Evolutionary conservation across 192 early-diverging fungal species (phyloP).

Genomic region (Mortierella antarctica): DNA sequence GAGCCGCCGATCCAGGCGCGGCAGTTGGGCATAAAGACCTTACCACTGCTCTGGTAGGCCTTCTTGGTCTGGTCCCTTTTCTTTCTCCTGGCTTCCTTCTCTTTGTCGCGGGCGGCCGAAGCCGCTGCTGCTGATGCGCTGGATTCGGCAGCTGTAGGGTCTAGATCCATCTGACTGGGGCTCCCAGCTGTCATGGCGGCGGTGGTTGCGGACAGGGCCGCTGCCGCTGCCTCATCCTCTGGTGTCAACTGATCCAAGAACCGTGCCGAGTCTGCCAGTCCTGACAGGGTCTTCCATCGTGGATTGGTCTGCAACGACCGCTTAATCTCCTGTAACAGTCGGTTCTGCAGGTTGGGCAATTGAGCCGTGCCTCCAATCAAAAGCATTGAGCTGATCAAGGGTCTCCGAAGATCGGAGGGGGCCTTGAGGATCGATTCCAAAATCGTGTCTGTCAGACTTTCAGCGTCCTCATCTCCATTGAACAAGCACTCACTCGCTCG

Average conservation of each 20-base stretch:
- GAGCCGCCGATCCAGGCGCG: slow-evolving; percentile 87
- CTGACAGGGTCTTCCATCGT: slow-evolving; percentile 60
- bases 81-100: slow-evolving; percentile 35
- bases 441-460: slow-evolving; percentile 58
- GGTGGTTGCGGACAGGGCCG: slow-evolving; percentile 18
- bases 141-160: not conserved
- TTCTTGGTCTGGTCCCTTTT: slow-evolving; percentile 33
- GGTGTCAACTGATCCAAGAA: slow-evolving; percentile 64
- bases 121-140: not conserved
- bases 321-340: slow-evolving; percentile 72
- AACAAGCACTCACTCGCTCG: slow-evolving; percentile 83
- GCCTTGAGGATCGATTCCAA: slow-evolving; percentile 52
- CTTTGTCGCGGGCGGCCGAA: slow-evolving; percentile 17
- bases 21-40: slow-evolving; percentile 76
- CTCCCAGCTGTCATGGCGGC: slow-evolving; percentile 1
- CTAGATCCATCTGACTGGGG: slow-evolving; percentile 24
- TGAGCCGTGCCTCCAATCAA: slow-evolving; percentile 83
- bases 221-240: slow-evolving; percentile 24
- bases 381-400: slow-evolving; percentile 71
- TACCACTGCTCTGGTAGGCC: slow-evolving; percentile 55
- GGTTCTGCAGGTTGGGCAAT: slow-evolving; percentile 74
- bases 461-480: slow-evolving; percentile 77
- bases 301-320: slow-evolving; percentile 57
- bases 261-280: slow-evolving; percentile 61
- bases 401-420: slow-evolving; percentile 78